phyloP scores from a whole-genome alignment of 2,329 filamentous ascomycete species.

The Delphinella strobiligena region DNA sequence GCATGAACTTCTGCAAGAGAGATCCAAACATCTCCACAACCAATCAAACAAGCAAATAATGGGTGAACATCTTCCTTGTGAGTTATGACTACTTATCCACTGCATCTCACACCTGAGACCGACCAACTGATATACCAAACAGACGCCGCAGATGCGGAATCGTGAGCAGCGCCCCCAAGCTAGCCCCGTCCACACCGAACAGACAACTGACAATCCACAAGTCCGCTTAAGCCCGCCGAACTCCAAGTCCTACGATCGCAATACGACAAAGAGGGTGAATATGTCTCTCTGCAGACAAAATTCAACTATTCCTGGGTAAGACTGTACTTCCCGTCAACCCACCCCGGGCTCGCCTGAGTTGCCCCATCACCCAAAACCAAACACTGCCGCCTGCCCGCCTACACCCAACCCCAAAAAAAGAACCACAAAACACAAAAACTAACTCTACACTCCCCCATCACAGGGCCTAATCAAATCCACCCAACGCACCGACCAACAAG shows the following conservation, averaged over 20 bases:
- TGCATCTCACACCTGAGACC: too few species aligned
- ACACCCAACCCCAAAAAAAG: too few species aligned
- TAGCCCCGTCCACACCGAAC: constrained; percentile 1
- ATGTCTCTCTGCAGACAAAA: constrained; percentile 94
- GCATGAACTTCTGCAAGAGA: too few species aligned
- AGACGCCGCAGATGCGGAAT: constrained; percentile 98
- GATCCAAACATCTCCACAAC: too few species aligned
- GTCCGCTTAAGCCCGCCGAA: constrained; percentile 81
- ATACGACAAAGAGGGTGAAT: constrained; percentile 95
- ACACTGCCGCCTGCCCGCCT: too few species aligned
- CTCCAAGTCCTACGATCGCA: constrained; percentile 85
- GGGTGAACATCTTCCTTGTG: constrained; percentile 40
- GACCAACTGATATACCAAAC: constrained; percentile 18
- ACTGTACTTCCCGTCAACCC: too few species aligned
- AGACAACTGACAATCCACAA: constrained; percentile 24
- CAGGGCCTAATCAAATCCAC: constrained; percentile 93
- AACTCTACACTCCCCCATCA: constrained; percentile 2
- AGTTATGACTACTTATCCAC: constrained; percentile 16
- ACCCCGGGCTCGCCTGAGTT: too few species aligned
- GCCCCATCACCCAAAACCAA: too few species aligned
- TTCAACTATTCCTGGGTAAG: constrained; percentile 98
- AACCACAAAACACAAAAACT: background rate
- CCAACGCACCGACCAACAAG: constrained; percentile 74
- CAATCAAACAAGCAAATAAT: constrained; percentile 20
- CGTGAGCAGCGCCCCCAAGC: constrained; percentile 44